Evolutionary conservation across 2,329 filamentous ascomycete genomes (phyloP).

Genomic region (Colletotrichum plurivorum): DNA sequence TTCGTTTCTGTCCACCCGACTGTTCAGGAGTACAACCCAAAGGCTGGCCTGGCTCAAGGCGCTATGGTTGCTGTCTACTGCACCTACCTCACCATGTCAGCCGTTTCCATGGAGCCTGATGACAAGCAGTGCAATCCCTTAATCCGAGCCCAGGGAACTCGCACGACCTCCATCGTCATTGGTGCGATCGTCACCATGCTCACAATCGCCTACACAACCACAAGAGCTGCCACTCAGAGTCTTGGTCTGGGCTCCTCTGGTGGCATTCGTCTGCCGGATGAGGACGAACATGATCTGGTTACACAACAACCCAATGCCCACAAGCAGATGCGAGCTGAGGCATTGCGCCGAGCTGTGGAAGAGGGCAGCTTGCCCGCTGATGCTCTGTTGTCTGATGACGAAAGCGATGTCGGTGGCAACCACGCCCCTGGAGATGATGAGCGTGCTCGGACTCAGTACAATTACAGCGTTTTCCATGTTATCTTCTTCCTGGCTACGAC

Average conservation of each 20-base stretch:
- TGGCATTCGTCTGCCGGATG: slow-evolving; percentile 73
- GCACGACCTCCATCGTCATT: slow-evolving; percentile 91
- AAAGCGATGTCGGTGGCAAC: slow-evolving; percentile 74
- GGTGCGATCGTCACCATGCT: slow-evolving; percentile 97
- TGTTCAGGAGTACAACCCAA: slow-evolving; percentile 92
- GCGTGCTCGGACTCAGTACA: slow-evolving; percentile 91
- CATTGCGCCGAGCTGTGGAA: slow-evolving; percentile 91
- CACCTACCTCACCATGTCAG: slow-evolving; percentile 98
- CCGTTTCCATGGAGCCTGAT: slow-evolving; percentile 98
- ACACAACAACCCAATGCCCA: slow-evolving; percentile 85
- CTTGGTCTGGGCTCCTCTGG: slow-evolving; percentile 76
- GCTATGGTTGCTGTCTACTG: slow-evolving; percentile 98
- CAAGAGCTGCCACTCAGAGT: slow-evolving; percentile 92
- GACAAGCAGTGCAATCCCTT: slow-evolving; percentile 94
- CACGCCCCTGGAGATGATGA: slow-evolving; percentile 84
- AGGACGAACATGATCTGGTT: slow-evolving; percentile 90
- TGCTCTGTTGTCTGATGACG: slow-evolving; percentile 82
- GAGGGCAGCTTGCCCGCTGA: slow-evolving; percentile 93
- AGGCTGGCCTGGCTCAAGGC: slow-evolving; percentile 95
- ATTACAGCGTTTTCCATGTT: slow-evolving; percentile 94
- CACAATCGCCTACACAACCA: slow-evolving; percentile 97
- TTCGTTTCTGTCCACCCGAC: slow-evolving; percentile 89
- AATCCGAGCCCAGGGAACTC: slow-evolving; percentile 85
- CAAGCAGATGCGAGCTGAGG: slow-evolving; percentile 93
- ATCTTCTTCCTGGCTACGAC: slow-evolving; percentile 97